Evolutionary conservation across 345 rosid genomes (phyloP).

Genomic region (Salix purpurea): DNA sequence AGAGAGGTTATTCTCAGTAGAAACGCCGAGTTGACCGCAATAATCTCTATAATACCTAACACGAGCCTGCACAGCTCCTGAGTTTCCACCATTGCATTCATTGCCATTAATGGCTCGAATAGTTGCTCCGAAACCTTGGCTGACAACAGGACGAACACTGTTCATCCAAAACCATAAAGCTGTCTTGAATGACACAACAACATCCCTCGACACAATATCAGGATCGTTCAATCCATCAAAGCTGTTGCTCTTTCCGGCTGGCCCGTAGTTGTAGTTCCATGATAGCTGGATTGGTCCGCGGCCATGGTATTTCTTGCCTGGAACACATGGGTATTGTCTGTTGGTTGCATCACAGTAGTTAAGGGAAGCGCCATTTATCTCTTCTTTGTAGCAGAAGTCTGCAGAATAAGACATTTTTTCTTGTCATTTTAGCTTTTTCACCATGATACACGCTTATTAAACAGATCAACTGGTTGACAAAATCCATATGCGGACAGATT

Average conservation of each 20-base stretch:
- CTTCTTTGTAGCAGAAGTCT: conserved; percentile 60
- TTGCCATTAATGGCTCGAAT: conserved; percentile 58
- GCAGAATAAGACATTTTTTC: background rate
- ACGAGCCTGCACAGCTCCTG: conserved; percentile 38
- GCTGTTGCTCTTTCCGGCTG: conserved; percentile 43
- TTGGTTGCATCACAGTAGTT: conserved; percentile 42
- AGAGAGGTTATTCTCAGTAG: conserved; percentile 51
- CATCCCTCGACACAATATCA: conserved; percentile 54
- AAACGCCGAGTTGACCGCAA: conserved; percentile 49
- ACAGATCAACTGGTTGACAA: too few species aligned
- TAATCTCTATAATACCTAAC: conserved; percentile 46
- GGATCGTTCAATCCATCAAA: conserved; percentile 58
- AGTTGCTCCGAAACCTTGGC: conserved; percentile 68
- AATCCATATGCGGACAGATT: too few species aligned
- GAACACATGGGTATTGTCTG: conserved; percentile 49
- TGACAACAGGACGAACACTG: conserved; percentile 39
- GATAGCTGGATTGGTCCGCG: conserved; percentile 65
- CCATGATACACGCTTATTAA: too few species aligned
- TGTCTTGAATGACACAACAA: conserved; percentile 52
- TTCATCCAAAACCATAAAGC: conserved; percentile 77
- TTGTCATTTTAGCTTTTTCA: too few species aligned
- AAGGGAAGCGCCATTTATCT: conserved; percentile 39
- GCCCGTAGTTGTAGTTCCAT: conserved; percentile 64
- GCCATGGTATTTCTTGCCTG: conserved; percentile 53
- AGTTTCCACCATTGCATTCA: conserved; percentile 49